Conservation (phyloP, 139 green algal species). For the Haematococcus sp. region DNA sequence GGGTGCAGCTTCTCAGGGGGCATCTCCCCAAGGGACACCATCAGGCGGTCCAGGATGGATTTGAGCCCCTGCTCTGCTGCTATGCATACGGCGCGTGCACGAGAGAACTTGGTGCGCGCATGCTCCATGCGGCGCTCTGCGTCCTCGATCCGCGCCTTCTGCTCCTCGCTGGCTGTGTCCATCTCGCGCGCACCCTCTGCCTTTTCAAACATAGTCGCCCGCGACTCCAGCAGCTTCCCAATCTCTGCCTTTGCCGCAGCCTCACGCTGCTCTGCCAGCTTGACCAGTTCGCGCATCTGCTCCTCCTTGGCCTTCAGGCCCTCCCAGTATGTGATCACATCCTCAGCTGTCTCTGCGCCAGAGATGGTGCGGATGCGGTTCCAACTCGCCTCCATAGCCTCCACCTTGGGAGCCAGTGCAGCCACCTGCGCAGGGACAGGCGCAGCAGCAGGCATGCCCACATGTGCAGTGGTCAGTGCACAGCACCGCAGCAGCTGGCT, state of each 20-base stretch:
- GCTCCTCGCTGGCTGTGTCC: conserved; percentile 27
- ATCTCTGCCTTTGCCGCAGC: conserved; percentile 64
- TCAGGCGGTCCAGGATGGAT: conserved; percentile 50
- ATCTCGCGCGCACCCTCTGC: conserved; percentile 23
- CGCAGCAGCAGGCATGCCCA: too few relatives aligned
- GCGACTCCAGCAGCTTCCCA: conserved; percentile 40
- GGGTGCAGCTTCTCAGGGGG: neutral
- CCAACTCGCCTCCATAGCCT: conserved; percentile 79
- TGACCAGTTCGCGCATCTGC: conserved; percentile 76
- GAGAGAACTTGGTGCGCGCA: conserved; percentile 55
- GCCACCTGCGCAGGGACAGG: conserved; percentile 35
- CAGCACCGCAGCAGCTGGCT: too few relatives aligned
- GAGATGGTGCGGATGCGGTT: conserved; percentile 71
- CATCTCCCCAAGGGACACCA: conserved; percentile 38
- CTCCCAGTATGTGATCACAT: conserved; percentile 80
- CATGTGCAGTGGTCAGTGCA: too few relatives aligned
- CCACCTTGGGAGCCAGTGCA: conserved; percentile 67
- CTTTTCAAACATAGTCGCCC: conserved; percentile 42
- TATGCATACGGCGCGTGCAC: conserved; percentile 65
- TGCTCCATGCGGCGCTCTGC: conserved; percentile 50
- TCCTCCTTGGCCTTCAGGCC: conserved; percentile 76
- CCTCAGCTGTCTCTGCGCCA: conserved; percentile 61
- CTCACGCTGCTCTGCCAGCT: conserved; percentile 69
- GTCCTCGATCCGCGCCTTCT: conserved; percentile 27
- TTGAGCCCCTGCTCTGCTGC: conserved; percentile 62